Conservation (phyloP, 331 rosid species). For the Rhamnella rubrinervis region DNA sequence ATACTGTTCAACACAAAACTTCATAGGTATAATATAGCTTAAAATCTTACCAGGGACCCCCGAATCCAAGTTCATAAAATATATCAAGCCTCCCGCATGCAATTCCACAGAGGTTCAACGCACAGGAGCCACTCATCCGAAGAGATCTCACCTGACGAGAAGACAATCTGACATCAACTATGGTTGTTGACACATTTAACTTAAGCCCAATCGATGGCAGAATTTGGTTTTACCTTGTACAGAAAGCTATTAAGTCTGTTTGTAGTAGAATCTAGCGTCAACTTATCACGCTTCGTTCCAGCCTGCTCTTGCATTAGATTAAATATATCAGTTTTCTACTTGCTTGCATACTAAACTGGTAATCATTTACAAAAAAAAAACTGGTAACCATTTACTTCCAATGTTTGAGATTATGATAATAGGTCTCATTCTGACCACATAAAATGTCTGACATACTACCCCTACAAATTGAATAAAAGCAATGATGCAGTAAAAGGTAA, state of each 20-base stretch:
- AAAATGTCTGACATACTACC: background rate
- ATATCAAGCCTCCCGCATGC: conserved; percentile 96
- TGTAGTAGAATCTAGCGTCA: conserved; percentile 60
- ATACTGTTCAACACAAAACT: background rate
- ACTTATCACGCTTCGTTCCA: conserved; percentile 75
- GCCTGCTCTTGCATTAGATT: conserved; percentile 54
- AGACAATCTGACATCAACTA: conserved; percentile 13
- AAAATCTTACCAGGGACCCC: conserved; percentile 84
- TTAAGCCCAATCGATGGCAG: conserved; percentile 13
- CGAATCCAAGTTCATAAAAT: conserved; percentile 65
- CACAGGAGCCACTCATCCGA: conserved; percentile 90
- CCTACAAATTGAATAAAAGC: background rate
- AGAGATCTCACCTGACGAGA: conserved; percentile 82
- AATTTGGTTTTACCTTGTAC: conserved; percentile 56
- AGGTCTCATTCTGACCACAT: no score
- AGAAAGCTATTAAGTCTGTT: conserved; percentile 73
- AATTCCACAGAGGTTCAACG: conserved; percentile 89
- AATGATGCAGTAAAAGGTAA: background rate
- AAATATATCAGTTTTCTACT: conserved; percentile 20
- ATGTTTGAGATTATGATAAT: no score
- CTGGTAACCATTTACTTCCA: no score
- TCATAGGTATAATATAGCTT: background rate
- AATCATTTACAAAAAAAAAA: background rate
- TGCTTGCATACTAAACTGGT: background rate
- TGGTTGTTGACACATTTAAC: conserved; percentile 10